Base-by-base conservation (phyloP, 1,139 yeast species). In the Saccharomyces pastorianus region DNA sequence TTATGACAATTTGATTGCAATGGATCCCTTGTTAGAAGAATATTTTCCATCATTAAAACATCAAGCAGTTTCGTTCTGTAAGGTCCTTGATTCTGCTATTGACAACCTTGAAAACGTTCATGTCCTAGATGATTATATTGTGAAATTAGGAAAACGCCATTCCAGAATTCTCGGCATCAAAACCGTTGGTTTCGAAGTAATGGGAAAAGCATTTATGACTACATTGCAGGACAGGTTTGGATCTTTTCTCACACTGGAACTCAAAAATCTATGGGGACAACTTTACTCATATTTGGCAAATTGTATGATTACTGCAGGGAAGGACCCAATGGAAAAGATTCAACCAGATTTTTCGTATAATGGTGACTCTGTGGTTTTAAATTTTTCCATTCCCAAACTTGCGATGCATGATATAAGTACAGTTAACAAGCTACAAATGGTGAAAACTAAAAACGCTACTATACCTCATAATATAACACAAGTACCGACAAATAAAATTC, bases 1-100 rank as follows among this genome's bases (percentile, higher is more conserved):
- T 61, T 84, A 83, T 68, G 76, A 79, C 51, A 84, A 83, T 65
- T 67, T 84, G 56, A 70, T 84, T 47, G 68, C 76, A 5, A 79
- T 79, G 76, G 80, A 78, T 59, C 78, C 83, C 0, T 70, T 71
- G 31, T 72, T 84, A 56, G 84, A 82, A 60, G 73, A 72, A 46
- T 67, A 81, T 63, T 84, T 83, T 66, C 89, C 90, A 0, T 79
- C 84, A 14, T 79, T 84, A 58, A 79, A 78, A 59, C 85, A 83
- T 60, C 89, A 85, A 70, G 90, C 95, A 0, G 81, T 82, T 7
- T 80, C 91, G 20, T 85, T 88, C 74, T 90, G 95, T 0, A 93
- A 93, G 3, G 88, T 84, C n/a, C 67, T 85, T 65, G 76, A 84
- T n/a, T 74, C 81, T 52, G 84, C 86, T 5, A 77, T 84, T 53